A percentile compares a stretch with the other conserved stretches of the same genome.
Evolutionary conservation across 192 early-diverging fungal species (phyloP).

Genomic region (Phlyctochytrium arcticum): DNA sequence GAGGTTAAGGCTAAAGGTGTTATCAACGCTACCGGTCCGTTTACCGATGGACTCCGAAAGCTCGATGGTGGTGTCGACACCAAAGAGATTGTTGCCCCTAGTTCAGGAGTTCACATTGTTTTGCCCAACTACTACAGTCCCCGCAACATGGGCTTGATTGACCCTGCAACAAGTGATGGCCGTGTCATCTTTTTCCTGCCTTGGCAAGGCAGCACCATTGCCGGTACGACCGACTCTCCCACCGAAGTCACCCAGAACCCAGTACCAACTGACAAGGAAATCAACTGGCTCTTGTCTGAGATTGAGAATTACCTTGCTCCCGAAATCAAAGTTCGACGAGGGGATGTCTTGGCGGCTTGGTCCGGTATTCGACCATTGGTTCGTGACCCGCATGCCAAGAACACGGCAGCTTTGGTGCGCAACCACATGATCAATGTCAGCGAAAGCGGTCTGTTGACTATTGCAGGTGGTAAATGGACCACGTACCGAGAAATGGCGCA

Average conservation of each 20-base stretch:
- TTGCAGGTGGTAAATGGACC: slow-evolving; percentile 99
- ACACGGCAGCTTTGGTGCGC: slow-evolving; percentile 88
- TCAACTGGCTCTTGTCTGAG: slow-evolving; percentile 92
- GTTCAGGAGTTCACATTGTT: slow-evolving; percentile 90
- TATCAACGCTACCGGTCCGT: slow-evolving; percentile 87
- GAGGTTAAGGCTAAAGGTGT: slow-evolving; percentile 85
- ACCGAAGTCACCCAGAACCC: slow-evolving; percentile 80
- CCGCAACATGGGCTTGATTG: slow-evolving; percentile 90
- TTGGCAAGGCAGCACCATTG: slow-evolving; percentile 95
- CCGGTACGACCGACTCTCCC: slow-evolving; percentile 92
- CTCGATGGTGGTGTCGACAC: slow-evolving; percentile 70
- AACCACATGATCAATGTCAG: slow-evolving; percentile 96
- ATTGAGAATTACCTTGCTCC: slow-evolving; percentile 85
- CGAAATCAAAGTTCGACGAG: slow-evolving; percentile 94
- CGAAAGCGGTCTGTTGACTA: slow-evolving; percentile 77
- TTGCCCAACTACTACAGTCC: slow-evolving; percentile 95
- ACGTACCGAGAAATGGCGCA: slow-evolving; percentile 96
- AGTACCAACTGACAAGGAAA: slow-evolving; percentile 86
- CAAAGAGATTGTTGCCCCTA: slow-evolving; percentile 86
- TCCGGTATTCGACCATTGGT: slow-evolving; percentile 95
- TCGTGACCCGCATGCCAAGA: slow-evolving; percentile 88
- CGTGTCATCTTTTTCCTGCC: slow-evolving; percentile 97
- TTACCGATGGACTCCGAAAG: slow-evolving; percentile 83
- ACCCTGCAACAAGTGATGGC: slow-evolving; percentile 89
- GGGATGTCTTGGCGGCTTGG: slow-evolving; percentile 97